These are phyloP conservation scores for Penicillium capsulatum DNA, from an alignment of 2,329 filamentous ascomycete genomes.

Conservation along the genomic window DNA sequence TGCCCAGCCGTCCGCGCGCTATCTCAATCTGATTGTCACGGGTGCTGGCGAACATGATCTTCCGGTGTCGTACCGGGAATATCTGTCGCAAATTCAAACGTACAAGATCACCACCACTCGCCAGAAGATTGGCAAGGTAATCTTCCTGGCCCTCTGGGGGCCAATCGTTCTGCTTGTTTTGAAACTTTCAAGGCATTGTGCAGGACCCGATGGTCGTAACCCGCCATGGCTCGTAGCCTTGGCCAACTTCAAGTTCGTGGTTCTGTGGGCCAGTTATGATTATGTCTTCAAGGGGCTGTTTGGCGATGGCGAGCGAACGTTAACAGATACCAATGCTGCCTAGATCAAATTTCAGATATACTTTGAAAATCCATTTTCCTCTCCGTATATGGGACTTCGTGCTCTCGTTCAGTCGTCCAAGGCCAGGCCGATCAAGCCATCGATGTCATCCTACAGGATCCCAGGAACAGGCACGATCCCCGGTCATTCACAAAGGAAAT, in stretches of 20 bases:
- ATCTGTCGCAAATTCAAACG: conserved; percentile 63
- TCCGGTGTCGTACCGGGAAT: conserved; percentile 70
- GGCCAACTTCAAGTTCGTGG: conserved; percentile 51
- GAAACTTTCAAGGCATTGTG: conserved; percentile 44
- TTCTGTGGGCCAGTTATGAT: conserved; percentile 65
- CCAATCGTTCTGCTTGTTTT: conserved; percentile 56
- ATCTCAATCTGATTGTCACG: conserved; percentile 72
- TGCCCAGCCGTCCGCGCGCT: conserved; percentile 77
- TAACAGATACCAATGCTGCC: conserved; percentile 22
- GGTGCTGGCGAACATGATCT: conserved; percentile 78
- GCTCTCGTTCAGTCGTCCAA: no score
- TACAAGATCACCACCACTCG: conserved; percentile 65
- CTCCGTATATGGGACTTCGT: no score
- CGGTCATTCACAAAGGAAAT: conserved; percentile 35
- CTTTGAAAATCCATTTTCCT: no score
- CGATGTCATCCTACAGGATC: no score
- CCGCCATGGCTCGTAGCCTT: conserved; percentile 63
- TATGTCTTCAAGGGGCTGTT: conserved; percentile 61
- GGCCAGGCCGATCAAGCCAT: no score
- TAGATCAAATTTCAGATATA: neutral
- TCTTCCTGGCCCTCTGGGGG: conserved; percentile 60
- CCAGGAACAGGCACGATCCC: neutral
- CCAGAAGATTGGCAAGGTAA: conserved; percentile 61
- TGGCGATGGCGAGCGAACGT: conserved; percentile 77
- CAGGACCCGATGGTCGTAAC: conserved; percentile 62